Evolutionary conservation across 202 grass and related monocot species (phyloP).

Genomic region (Schoenoplectus triqueter): DNA sequence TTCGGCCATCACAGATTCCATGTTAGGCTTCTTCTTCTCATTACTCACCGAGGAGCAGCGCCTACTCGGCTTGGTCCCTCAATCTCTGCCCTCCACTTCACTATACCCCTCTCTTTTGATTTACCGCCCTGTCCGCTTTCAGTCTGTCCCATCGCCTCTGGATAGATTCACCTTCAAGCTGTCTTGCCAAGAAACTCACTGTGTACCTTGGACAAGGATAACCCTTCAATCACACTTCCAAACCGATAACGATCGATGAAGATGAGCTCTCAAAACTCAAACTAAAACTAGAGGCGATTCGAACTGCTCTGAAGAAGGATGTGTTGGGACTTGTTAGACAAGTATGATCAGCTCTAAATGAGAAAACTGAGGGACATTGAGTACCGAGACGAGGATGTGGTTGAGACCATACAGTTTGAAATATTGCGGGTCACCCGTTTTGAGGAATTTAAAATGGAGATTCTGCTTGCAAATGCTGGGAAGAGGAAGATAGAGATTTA

Average conservation of each 20-base stretch:
- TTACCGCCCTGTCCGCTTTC: no score
- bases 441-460: conserved; percentile 42
- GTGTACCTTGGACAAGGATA: neutral
- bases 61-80: no score
- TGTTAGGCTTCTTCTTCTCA: no score
- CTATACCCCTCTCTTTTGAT: no score
- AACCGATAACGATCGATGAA: conserved; percentile 28
- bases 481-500: conserved; percentile 46
- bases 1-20: no score
- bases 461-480: conserved; percentile 11
- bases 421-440: conserved; percentile 31
- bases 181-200: conserved; percentile 38
- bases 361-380: conserved; percentile 46
- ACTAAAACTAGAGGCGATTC: conserved; percentile 40
- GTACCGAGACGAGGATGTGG: conserved; percentile 49
- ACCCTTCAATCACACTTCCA: conserved; percentile 32
- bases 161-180: no score
- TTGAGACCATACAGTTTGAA: conserved; percentile 50
- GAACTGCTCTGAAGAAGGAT: conserved; percentile 40
- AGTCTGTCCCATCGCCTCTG: no score
- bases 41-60: no score
- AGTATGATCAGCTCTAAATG: conserved; percentile 48
- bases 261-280: conserved; percentile 27
- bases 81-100: no score
- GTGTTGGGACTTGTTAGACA: conserved; percentile 24